Evolutionary conservation across 192 early-diverging fungal species (phyloP).

Genomic region (Hyaloraphidium curvatum): DNA sequence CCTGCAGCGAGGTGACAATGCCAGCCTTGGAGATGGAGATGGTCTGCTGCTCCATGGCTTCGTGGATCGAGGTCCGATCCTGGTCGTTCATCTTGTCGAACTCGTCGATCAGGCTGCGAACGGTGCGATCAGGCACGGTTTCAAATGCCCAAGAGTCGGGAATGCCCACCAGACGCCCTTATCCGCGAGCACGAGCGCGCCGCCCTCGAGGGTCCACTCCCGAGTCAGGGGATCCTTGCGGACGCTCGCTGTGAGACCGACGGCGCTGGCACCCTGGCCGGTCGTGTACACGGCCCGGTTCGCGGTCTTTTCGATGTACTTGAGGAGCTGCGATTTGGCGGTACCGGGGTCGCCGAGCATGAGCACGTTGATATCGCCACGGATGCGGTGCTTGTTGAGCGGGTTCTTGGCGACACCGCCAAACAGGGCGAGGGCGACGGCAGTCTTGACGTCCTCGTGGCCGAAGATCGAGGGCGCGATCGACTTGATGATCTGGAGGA

Average conservation of each 20-base stretch:
- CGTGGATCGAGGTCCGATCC: conserved; percentile 85
- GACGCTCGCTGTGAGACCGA: conserved; percentile 67
- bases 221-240: conserved; percentile 67
- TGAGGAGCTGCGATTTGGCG: conserved; percentile 71
- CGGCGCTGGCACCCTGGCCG: conserved; percentile 67
- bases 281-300: conserved; percentile 73
- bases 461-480: conserved; percentile 99
- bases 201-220: conserved; percentile 77
- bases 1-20: conserved; percentile 68
- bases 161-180: conserved; percentile 73
- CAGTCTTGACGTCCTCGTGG: conserved; percentile 92
- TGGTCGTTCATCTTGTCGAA: conserved; percentile 84
- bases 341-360: conserved; percentile 80
- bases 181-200: conserved; percentile 75
- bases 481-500: conserved; percentile 57
- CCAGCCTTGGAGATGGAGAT: conserved; percentile 74
- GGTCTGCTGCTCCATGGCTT: conserved; percentile 80
- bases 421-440: conserved; percentile 82
- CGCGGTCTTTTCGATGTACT: conserved; percentile 67
- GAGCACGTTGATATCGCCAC: conserved; percentile 95
- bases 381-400: conserved; percentile 78
- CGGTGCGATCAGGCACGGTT: too few relatives aligned
- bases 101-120: conserved; percentile 72
- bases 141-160: too few relatives aligned
- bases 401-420: conserved; percentile 91